These are phyloP conservation scores for Skeletonema marinoi DNA, from an alignment of 108 stramenopile species.

Conservation along the genomic window DNA sequence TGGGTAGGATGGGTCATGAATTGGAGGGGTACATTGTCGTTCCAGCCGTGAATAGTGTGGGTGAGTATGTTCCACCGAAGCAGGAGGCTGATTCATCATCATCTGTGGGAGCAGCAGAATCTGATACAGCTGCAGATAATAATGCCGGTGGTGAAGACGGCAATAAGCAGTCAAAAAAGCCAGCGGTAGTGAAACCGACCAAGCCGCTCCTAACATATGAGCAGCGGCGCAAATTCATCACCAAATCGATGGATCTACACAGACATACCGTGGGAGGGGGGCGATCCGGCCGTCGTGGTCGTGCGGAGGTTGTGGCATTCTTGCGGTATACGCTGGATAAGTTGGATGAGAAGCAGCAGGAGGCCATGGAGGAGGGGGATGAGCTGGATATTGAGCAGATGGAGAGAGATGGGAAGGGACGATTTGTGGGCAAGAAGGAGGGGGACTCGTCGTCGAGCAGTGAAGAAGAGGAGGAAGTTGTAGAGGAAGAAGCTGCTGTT, in stretches of 20 bases:
- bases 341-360: conserved; percentile 45
- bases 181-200: conserved; percentile 17
- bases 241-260: conserved; percentile 41
- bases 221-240: conserved; percentile 29
- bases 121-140: background rate
- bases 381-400: background rate
- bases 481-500: conserved; percentile 5
- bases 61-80: conserved; percentile 2
- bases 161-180: background rate
- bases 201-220: conserved; percentile 31
- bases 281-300: conserved; percentile 38
- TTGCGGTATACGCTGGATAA: conserved; percentile 32
- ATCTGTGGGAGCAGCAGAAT: background rate
- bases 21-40: conserved; percentile 27
- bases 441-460: conserved; percentile 20
- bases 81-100: background rate
- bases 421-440: conserved; percentile 14
- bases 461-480: conserved; percentile 29
- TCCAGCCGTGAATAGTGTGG: conserved; percentile 1
- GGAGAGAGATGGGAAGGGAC: conserved; percentile 20
- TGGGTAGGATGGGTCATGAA: conserved; percentile 43
- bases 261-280: conserved; percentile 42
- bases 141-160: background rate
- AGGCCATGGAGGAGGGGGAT: conserved; percentile 25
- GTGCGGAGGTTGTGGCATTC: conserved; percentile 46